phyloP scores from a whole-genome alignment of 164 flowering plant genomes.

The Akebia trifoliata region DNA sequence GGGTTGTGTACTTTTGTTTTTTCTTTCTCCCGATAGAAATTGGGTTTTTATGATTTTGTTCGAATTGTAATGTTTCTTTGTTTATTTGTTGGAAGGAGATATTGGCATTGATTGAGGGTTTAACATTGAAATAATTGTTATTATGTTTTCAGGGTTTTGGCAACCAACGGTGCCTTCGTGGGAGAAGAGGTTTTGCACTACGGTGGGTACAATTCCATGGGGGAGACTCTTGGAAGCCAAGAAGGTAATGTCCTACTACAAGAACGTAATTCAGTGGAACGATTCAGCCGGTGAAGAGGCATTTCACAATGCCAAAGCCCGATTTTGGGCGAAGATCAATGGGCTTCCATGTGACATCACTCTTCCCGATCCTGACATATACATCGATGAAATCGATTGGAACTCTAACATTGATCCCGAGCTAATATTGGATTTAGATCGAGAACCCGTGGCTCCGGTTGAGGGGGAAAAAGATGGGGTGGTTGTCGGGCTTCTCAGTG shows the following conservation, averaged over 20 bases:
- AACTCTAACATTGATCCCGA: constrained; percentile 37
- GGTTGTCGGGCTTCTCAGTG: constrained; percentile 5
- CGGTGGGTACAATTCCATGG: constrained; percentile 55
- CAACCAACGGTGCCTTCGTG: constrained; percentile 54
- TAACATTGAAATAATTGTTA: not conserved
- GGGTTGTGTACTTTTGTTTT: no score
- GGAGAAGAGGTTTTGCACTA: constrained; percentile 59
- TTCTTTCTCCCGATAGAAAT: no score
- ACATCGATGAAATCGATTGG: constrained; percentile 62
- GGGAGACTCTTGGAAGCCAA: constrained; percentile 41
- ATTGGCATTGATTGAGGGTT: not conserved
- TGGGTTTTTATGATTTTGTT: no score
- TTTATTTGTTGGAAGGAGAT: not conserved
- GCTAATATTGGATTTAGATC: constrained; percentile 40
- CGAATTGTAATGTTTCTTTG: not conserved
- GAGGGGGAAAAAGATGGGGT: constrained; percentile 17
- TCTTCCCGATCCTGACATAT: constrained; percentile 53
- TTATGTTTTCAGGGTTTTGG: constrained; percentile 27
- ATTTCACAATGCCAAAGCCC: constrained; percentile 48
- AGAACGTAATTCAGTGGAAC: constrained; percentile 52
- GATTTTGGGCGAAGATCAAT: constrained; percentile 53
- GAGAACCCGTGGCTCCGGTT: constrained; percentile 21
- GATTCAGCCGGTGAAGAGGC: constrained; percentile 77
- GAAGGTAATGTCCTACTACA: constrained; percentile 27
- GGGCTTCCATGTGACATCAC: constrained; percentile 35